These are phyloP conservation scores for Rhodotorula sp. DNA, from an alignment of 1,284 basidiomycete species.

Conservation along the genomic window DNA sequence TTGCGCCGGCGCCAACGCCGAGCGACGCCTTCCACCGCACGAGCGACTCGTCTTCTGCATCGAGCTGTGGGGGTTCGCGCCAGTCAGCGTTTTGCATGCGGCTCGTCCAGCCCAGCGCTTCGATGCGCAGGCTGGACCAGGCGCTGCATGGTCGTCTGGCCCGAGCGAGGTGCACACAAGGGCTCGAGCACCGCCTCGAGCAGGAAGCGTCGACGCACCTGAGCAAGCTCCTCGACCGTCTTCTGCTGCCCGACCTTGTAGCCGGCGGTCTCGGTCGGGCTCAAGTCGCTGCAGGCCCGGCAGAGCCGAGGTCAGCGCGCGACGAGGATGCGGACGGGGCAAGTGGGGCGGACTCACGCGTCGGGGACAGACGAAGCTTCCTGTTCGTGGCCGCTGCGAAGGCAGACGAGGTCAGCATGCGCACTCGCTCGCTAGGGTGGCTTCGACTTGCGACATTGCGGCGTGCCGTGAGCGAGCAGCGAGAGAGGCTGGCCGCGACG, in stretches of 20 bases:
- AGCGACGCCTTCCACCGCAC: conserved; percentile 85
- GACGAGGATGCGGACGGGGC: not conserved
- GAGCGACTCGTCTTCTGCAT: conserved; percentile 77
- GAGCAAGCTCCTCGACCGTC: conserved; percentile 58
- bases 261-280: conserved; percentile 29
- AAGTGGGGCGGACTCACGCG: conserved; percentile 10
- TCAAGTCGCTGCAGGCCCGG: conserved; percentile 17
- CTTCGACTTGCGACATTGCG: not conserved
- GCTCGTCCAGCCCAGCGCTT: too few species aligned
- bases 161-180: not conserved
- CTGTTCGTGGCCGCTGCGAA: conserved; percentile 19
- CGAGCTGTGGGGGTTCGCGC: conserved; percentile 58
- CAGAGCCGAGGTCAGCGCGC: not conserved
- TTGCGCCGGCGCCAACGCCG: conserved; percentile 65
- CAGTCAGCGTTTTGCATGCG: too few species aligned
- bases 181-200: not conserved
- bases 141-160: not conserved
- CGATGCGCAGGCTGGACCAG: not conserved
- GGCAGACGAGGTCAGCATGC: not conserved
- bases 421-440: not conserved
- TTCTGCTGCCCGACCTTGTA: conserved; percentile 53
- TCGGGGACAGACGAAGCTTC: conserved; percentile 32
- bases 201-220: conserved; percentile 45
- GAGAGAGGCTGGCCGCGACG: not conserved
- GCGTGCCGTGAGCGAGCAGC: not conserved